Evolutionary conservation across 306 rosid genomes (phyloP).

Genomic region (Gynostemma pentaphyllum): DNA sequence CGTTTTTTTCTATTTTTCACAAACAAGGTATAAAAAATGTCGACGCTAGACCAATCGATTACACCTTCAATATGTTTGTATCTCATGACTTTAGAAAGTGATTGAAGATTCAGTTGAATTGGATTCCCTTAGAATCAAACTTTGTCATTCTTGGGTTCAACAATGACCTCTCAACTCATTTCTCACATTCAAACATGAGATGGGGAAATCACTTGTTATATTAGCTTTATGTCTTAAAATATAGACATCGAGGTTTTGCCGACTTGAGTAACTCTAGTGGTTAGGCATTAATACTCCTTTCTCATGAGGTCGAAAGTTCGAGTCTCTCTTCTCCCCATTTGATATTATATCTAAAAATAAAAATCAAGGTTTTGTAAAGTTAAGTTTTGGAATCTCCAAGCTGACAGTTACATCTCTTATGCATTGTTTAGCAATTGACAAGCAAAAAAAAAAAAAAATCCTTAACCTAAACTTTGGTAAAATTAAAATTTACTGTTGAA

Average conservation of each 20-base stretch:
- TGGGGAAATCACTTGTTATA: background rate
- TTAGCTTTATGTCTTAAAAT: background rate
- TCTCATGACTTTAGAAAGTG: background rate
- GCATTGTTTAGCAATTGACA: background rate
- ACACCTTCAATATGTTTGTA: background rate
- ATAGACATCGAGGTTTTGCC: no score
- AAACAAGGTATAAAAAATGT: background rate
- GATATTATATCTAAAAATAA: no score
- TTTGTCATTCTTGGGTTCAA: background rate
- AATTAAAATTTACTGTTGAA: conserved; percentile 2
- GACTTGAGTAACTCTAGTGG: no score
- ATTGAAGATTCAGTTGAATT: background rate
- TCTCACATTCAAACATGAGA: background rate
- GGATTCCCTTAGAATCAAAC: conserved; percentile 1
- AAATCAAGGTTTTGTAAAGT: conserved; percentile 1
- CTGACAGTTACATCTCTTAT: background rate
- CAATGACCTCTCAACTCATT: conserved; percentile 1
- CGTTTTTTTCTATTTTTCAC: background rate
- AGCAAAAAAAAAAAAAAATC: background rate
- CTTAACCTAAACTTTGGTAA: background rate
- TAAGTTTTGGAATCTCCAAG: background rate
- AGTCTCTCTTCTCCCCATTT: no score
- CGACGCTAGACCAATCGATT: background rate
- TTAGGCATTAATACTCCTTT: no score
- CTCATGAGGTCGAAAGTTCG: no score